Conservation (phyloP, 2,329 filamentous ascomycete species). For the Aspergillus phoenicis region DNA sequence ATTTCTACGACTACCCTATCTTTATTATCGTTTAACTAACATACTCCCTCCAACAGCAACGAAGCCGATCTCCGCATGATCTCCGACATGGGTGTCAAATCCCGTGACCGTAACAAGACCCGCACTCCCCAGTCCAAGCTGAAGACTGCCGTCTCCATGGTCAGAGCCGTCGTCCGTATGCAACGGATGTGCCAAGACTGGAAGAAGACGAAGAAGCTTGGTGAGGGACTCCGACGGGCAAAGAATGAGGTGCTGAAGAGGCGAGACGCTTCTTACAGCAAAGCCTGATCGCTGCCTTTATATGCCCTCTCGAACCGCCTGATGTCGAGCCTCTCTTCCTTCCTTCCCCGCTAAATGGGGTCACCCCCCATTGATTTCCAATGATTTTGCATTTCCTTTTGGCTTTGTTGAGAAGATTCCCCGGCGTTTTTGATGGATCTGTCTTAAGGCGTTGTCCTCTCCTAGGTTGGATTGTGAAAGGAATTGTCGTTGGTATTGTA, state of each 20-base stretch:
- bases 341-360: neutral
- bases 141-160: slow-evolving; percentile 43
- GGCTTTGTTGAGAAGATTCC: slow-evolving; percentile 7
- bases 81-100: slow-evolving; percentile 73
- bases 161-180: slow-evolving; percentile 51
- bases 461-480: neutral
- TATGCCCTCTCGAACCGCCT: neutral
- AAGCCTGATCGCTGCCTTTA: slow-evolving; percentile 14
- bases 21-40: slow-evolving; percentile 29
- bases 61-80: slow-evolving; percentile 86
- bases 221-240: slow-evolving; percentile 47
- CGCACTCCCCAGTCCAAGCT: slow-evolving; percentile 45
- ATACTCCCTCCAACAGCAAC: slow-evolving; percentile 66
- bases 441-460: neutral
- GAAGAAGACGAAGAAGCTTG: slow-evolving; percentile 46
- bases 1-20: slow-evolving; percentile 1
- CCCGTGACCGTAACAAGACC: slow-evolving; percentile 33
- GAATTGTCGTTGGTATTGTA: neutral
- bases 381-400: slow-evolving; percentile 3
- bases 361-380: neutral
- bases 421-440: slow-evolving; percentile 2
- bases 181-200: slow-evolving; percentile 49
- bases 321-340: neutral
- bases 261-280: slow-evolving; percentile 34
- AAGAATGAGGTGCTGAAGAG: slow-evolving; percentile 45